A percentile compares a stretch with the other conserved stretches of the same genome.
Evolutionary conservation across 208 protist genomes (phyloP).

Genomic region (Acanthamoeba lugdunensis): DNA sequence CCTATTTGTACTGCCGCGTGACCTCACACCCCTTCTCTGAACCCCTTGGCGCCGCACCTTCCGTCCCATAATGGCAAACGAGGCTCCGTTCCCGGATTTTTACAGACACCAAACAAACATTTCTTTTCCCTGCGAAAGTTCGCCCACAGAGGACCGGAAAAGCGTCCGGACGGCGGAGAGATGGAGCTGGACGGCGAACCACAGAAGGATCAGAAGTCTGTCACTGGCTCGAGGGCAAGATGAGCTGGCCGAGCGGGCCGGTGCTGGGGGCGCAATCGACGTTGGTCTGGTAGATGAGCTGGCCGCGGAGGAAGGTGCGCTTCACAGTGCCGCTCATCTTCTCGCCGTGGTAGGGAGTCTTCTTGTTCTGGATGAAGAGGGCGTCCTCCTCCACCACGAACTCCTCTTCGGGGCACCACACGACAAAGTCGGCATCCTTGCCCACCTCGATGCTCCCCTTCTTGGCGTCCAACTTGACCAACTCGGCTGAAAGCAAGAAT

Average conservation of each 20-base stretch:
- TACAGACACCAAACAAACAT: background rate
- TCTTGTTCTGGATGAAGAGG: constrained; percentile 74
- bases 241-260: background rate
- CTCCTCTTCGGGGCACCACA: constrained; percentile 79
- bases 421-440: constrained; percentile 83
- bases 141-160: too few species aligned
- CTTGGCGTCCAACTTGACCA: constrained; percentile 76
- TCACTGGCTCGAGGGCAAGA: background rate
- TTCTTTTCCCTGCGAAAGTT: background rate
- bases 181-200: too few species aligned
- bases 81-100: background rate
- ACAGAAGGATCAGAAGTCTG: too few species aligned
- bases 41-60: background rate
- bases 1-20: background rate
- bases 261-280: background rate
- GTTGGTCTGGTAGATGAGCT: constrained; percentile 69
- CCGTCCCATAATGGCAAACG: background rate
- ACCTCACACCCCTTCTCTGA: background rate
- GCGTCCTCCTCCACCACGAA: constrained; percentile 66
- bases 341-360: constrained; percentile 73
- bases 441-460: constrained; percentile 81
- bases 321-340: constrained; percentile 48
- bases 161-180: too few species aligned
- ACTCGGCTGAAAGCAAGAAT: too few species aligned
- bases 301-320: constrained; percentile 75